These are phyloP conservation scores for Sesbania bispinosa DNA, from an alignment of 306 rosid genomes.

Conservation along the genomic window DNA sequence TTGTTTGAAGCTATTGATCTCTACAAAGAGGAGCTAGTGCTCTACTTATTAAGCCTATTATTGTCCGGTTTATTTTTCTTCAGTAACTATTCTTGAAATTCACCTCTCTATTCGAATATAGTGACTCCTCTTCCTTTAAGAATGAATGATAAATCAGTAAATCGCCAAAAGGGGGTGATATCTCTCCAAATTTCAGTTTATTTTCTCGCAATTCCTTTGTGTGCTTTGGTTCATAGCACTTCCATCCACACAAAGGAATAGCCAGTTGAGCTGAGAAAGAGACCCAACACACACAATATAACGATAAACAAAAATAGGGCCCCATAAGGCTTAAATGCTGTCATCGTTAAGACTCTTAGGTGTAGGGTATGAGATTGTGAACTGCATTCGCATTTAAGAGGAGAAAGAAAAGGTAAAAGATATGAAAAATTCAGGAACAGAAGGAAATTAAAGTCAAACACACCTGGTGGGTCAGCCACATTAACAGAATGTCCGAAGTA, in stretches of 20 bases:
- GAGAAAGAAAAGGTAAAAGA: too few relatives aligned
- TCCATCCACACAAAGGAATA: too few relatives aligned
- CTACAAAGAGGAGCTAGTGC: not conserved
- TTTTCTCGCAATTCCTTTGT: not conserved
- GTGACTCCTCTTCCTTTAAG: not conserved
- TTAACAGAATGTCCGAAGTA: slow-evolving; percentile 73
- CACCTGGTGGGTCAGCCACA: slow-evolving; percentile 94
- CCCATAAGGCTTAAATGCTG: too few relatives aligned
- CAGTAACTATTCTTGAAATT: too few relatives aligned
- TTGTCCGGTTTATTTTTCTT: too few relatives aligned
- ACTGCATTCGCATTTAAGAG: slow-evolving; percentile 7
- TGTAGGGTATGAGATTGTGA: not conserved
- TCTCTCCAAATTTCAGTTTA: not conserved
- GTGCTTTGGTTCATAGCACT: not conserved
- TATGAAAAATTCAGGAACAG: not conserved
- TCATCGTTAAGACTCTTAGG: not conserved
- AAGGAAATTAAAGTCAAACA: not conserved
- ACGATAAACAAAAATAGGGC: too few relatives aligned
- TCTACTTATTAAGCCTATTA: not conserved
- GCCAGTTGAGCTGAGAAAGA: too few relatives aligned
- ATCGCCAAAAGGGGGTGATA: not conserved
- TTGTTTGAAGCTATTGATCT: not conserved
- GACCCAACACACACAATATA: too few relatives aligned
- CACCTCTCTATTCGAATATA: too few relatives aligned
- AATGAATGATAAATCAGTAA: too few relatives aligned